Conservation (phyloP, 2,329 filamentous ascomycete species). For the Simplicillium sp. region DNA sequence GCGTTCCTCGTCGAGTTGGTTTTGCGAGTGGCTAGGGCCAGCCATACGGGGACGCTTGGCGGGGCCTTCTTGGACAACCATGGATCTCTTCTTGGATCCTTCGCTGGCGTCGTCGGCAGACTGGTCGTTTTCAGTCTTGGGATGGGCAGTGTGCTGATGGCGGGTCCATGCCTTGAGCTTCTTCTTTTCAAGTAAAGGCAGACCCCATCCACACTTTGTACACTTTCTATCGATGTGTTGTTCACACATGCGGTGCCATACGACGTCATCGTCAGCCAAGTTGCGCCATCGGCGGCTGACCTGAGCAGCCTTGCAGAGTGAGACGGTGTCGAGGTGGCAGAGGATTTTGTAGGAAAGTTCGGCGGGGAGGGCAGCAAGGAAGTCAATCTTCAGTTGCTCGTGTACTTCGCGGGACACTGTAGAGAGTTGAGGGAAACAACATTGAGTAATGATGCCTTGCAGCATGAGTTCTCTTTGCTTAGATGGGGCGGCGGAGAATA, state of each 20-base stretch:
- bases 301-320: slow-evolving; percentile 90
- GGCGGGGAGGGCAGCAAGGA: slow-evolving; percentile 75
- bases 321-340: slow-evolving; percentile 85
- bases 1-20: slow-evolving; percentile 31
- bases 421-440: slow-evolving; percentile 94
- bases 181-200: slow-evolving; percentile 84
- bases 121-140: slow-evolving; percentile 15
- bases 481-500: slow-evolving; percentile 89
- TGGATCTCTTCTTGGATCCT: slow-evolving; percentile 23
- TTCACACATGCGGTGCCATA: slow-evolving; percentile 96
- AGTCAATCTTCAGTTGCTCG: slow-evolving; percentile 96
- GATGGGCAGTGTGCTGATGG: slow-evolving; percentile 58
- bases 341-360: slow-evolving; percentile 93
- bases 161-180: slow-evolving; percentile 78
- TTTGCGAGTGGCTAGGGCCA: slow-evolving; percentile 15
- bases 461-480: slow-evolving; percentile 96
- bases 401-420: slow-evolving; percentile 84
- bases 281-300: slow-evolving; percentile 83
- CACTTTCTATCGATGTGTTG: slow-evolving; percentile 93
- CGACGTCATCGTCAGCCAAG: slow-evolving; percentile 91
- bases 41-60: slow-evolving; percentile 23
- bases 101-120: slow-evolving; percentile 15
- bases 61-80: slow-evolving; percentile 18
- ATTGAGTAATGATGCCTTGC: slow-evolving; percentile 90
- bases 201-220: slow-evolving; percentile 89